A percentile compares a stretch with the other conserved stretches of the same genome.
These are phyloP conservation scores for Mortierella antarctica DNA, from an alignment of 192 early-diverging fungal species.

Conservation along the genomic window DNA sequence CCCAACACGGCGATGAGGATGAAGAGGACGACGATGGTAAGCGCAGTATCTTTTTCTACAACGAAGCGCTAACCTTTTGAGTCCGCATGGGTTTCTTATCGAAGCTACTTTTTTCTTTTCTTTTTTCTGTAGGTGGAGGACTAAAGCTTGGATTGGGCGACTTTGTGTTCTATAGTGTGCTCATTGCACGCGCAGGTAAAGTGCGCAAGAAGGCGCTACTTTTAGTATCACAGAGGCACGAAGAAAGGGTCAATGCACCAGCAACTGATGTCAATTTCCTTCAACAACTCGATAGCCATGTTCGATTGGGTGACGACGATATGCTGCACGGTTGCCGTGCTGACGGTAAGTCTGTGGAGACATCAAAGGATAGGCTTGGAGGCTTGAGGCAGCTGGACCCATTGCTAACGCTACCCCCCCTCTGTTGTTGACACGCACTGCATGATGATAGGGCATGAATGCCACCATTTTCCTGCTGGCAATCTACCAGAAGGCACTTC, in stretches of 20 bases:
- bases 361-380: background rate
- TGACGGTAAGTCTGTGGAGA: constrained; percentile 60
- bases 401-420: background rate
- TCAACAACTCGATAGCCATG: constrained; percentile 60
- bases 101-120: background rate
- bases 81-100: background rate
- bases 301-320: constrained; percentile 88
- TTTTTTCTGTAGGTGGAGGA: constrained; percentile 66
- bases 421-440: background rate
- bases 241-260: background rate
- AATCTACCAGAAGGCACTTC: constrained; percentile 83
- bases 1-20: constrained; percentile 37
- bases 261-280: background rate
- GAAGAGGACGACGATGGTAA: constrained; percentile 64
- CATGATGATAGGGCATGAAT: constrained; percentile 68
- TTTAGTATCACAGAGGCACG: no score
- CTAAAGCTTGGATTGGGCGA: constrained; percentile 90
- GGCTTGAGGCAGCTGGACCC: background rate
- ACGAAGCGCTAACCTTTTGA: background rate
- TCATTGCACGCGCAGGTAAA: constrained; percentile 81
- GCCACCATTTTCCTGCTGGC: constrained; percentile 91
- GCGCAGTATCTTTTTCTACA: background rate
- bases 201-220: background rate
- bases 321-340: constrained; percentile 77
- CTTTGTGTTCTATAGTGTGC: constrained; percentile 91